Conservation (phyloP, 495 filamentous ascomycete species). For the Ramalina peruviana region DNA sequence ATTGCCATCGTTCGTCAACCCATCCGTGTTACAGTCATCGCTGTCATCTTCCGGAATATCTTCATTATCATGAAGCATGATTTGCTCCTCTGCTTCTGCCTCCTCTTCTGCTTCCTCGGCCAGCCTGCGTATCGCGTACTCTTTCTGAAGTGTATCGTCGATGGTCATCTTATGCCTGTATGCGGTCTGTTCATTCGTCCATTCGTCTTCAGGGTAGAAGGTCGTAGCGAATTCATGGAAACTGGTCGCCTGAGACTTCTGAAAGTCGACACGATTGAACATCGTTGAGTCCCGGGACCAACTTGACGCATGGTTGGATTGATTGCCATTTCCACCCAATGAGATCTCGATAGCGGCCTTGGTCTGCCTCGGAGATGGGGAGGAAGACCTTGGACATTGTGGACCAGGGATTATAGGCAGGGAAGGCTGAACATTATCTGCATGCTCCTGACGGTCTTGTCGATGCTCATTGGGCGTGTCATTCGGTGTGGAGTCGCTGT, state of each 20-base stretch:
- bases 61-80: slow-evolving; percentile 45
- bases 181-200: slow-evolving; percentile 54
- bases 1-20: slow-evolving; percentile 55
- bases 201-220: slow-evolving; percentile 68
- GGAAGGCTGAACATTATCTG: too few relatives aligned
- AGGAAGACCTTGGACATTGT: too few relatives aligned
- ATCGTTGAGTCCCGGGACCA: background rate
- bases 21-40: slow-evolving; percentile 35
- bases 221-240: slow-evolving; percentile 93
- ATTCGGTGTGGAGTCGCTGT: too few relatives aligned
- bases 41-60: slow-evolving; percentile 28
- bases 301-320: too few relatives aligned
- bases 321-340: too few relatives aligned
- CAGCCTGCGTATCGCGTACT: slow-evolving; percentile 72
- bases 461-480: too few relatives aligned
- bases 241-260: slow-evolving; percentile 51
- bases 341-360: too few relatives aligned
- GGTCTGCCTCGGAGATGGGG: too few relatives aligned
- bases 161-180: slow-evolving; percentile 62
- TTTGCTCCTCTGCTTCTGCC: slow-evolving; percentile 56
- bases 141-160: slow-evolving; percentile 78
- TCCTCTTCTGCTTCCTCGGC: slow-evolving; percentile 88
- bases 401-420: too few relatives aligned
- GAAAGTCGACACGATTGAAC: slow-evolving; percentile 29
- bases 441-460: too few relatives aligned